phyloP scores from a whole-genome alignment of 148 eudicot genomes.

The Dysphania ambrosioides region DNA sequence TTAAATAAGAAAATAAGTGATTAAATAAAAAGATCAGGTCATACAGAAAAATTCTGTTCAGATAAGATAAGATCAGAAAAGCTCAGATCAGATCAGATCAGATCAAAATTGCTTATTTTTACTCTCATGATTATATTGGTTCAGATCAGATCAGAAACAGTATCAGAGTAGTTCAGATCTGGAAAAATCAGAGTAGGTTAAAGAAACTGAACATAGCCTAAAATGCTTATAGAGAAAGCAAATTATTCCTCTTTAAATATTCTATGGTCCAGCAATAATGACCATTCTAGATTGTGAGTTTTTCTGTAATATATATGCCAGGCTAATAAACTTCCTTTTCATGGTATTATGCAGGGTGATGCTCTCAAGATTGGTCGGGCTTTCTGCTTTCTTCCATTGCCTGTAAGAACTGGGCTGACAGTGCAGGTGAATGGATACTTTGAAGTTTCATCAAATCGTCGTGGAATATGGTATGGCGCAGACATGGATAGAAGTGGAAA shows the following conservation, averaged over 20 bases:
- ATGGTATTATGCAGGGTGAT: slow-evolving; percentile 56
- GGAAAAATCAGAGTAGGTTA: too few species aligned
- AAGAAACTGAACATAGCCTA: too few species aligned
- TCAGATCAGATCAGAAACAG: too few species aligned
- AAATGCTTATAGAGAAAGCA: neutral
- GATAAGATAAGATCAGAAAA: too few species aligned
- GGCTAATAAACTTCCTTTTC: neutral
- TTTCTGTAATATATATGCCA: neutral
- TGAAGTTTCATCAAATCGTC: slow-evolving; percentile 98
- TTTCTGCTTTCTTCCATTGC: slow-evolving; percentile 98
- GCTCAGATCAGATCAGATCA: too few species aligned
- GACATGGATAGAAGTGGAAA: slow-evolving; percentile 99
- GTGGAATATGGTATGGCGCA: slow-evolving; percentile 98
- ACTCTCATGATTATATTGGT: too few species aligned
- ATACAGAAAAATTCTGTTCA: too few species aligned
- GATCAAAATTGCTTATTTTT: too few species aligned
- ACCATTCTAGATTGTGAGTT: neutral
- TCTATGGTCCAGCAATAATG: neutral
- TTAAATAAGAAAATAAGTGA: too few species aligned
- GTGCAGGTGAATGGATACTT: slow-evolving; percentile 95
- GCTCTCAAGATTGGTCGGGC: slow-evolving; percentile 70
- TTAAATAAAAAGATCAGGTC: too few species aligned
- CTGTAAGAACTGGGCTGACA: slow-evolving; percentile 82
- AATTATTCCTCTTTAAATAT: neutral
- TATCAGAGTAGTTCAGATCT: too few species aligned